phyloP scores from a whole-genome alignment of 345 rosid genomes.

The Hibiscus mutabilis region DNA sequence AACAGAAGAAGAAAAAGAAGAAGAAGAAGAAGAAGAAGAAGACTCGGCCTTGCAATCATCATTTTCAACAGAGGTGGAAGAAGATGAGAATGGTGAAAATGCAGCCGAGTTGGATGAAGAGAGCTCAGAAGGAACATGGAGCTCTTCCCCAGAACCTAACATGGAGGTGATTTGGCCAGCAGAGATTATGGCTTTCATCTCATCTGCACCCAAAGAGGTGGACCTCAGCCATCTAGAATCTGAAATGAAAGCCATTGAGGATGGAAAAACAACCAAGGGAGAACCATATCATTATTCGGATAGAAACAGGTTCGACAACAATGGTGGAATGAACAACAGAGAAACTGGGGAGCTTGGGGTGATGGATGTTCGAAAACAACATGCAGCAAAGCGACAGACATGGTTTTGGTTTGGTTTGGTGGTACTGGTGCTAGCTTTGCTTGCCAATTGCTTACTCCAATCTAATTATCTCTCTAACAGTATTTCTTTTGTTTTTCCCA shows the following conservation, averaged over 20 bases:
- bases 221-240: conserved; percentile 4
- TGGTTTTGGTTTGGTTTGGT: conserved; percentile 11
- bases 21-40: not conserved
- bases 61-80: not conserved
- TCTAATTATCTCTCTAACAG: not conserved
- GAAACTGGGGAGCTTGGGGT: conserved; percentile 7
- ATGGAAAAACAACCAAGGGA: not conserved
- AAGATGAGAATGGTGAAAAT: not conserved
- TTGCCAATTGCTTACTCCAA: not conserved
- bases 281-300: not conserved
- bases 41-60: not conserved
- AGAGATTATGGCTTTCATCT: conserved; percentile 21
- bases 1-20: not conserved
- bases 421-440: conserved; percentile 18
- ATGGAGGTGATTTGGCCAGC: conserved; percentile 35
- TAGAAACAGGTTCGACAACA: not conserved
- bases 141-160: conserved; percentile 31
- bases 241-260: conserved; percentile 10
- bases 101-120: conserved; percentile 11
- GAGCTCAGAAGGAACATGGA: conserved; percentile 26
- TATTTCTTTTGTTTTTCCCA: not conserved
- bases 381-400: conserved; percentile 10
- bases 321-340: not conserved
- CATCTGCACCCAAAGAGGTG: conserved; percentile 15
- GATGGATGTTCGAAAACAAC: not conserved